Evolutionary conservation across 345 rosid genomes (phyloP).

Genomic region (Hibiscus tridactylites): DNA sequence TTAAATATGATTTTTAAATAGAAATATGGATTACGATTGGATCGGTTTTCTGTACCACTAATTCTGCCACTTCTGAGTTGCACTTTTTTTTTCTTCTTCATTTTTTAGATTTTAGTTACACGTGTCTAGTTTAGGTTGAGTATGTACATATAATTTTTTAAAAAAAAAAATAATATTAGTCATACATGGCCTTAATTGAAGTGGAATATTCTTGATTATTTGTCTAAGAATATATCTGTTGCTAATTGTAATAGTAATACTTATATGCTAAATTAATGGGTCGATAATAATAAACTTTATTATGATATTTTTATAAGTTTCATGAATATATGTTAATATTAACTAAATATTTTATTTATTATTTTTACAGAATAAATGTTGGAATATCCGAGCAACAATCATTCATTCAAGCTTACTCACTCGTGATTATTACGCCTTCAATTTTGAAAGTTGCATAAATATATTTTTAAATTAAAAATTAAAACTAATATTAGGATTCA

Average conservation of each 20-base stretch:
- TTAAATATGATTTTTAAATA: neutral
- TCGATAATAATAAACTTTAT: neutral
- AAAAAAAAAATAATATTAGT: too few relatives aligned
- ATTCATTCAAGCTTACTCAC: too few relatives aligned
- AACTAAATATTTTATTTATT: too few relatives aligned
- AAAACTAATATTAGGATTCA: too few relatives aligned
- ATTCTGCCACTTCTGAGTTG: neutral
- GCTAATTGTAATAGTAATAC: neutral
- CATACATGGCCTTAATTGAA: neutral
- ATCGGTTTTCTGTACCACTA: neutral
- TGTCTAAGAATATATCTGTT: constrained; percentile 13
- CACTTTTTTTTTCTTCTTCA: neutral
- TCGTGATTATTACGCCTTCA: too few relatives aligned
- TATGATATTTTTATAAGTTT: neutral
- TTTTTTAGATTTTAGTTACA: neutral
- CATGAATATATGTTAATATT: too few relatives aligned
- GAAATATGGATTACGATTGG: neutral
- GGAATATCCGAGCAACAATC: too few relatives aligned
- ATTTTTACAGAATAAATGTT: too few relatives aligned
- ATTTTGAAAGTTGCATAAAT: too few relatives aligned
- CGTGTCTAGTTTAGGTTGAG: neutral
- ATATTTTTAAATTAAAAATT: too few relatives aligned
- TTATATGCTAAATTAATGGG: neutral
- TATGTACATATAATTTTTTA: too few relatives aligned
- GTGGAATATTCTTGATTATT: neutral